A percentile compares a stretch with the other conserved stretches of the same genome.
These are phyloP conservation scores for Gentiana straminea DNA, from an alignment of 257 asterid genomes.

Conservation along the genomic window DNA sequence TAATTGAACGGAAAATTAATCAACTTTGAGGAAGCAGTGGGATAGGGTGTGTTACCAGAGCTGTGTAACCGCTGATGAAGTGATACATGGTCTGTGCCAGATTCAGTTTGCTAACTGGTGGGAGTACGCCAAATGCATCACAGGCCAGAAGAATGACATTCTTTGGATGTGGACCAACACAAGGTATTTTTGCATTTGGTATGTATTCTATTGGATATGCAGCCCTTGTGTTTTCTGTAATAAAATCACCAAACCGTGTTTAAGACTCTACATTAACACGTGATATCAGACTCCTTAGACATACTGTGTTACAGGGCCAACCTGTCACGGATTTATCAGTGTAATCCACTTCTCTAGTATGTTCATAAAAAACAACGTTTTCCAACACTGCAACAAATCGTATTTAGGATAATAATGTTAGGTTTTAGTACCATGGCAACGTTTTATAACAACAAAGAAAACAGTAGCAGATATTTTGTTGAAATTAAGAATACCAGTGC, in stretches of 20 bases:
- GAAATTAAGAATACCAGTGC: slow-evolving; percentile 37
- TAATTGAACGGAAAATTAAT: not conserved
- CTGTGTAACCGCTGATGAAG: slow-evolving; percentile 79
- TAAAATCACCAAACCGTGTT: not conserved
- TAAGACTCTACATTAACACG: not conserved
- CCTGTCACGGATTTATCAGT: slow-evolving; percentile 77
- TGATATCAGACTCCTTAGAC: too few relatives aligned
- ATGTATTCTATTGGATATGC: slow-evolving; percentile 81
- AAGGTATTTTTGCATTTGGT: slow-evolving; percentile 72
- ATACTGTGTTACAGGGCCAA: slow-evolving; percentile 9
- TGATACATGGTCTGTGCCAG: slow-evolving; percentile 79
- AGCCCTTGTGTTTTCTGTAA: slow-evolving; percentile 71
- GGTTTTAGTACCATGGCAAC: not conserved
- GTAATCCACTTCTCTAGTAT: slow-evolving; percentile 70
- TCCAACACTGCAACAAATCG: slow-evolving; percentile 47
- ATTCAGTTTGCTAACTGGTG: slow-evolving; percentile 76
- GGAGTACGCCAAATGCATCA: slow-evolving; percentile 88
- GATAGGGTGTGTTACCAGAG: slow-evolving; percentile 33
- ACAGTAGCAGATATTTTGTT: not conserved
- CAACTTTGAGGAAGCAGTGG: not conserved
- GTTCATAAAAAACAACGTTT: slow-evolving; percentile 78
- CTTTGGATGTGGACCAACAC: slow-evolving; percentile 83
- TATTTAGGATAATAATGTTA: not conserved
- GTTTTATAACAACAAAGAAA: not conserved
- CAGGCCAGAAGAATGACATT: slow-evolving; percentile 74